Evolutionary conservation across 768 basidiomycete species (phyloP), one percentile per base, ranked within the genome.

Genomic region (Mycena capillaripes): DNA sequence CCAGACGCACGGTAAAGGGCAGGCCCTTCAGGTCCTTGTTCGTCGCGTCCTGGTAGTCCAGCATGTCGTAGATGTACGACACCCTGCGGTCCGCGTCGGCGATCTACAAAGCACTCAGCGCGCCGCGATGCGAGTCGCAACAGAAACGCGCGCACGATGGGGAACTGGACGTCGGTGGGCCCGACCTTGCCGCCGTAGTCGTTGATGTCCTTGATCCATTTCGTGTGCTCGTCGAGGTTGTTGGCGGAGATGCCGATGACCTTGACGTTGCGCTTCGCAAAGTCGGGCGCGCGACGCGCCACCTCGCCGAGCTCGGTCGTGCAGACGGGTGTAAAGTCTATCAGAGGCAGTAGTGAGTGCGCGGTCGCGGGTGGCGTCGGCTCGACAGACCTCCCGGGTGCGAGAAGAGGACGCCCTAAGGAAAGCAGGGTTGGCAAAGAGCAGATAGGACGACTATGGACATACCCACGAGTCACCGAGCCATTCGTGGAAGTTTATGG

Each of bases 271-370:
- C 98, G 93, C 79, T 92, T 91, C 59, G 84, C 87, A 81, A 98
- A 99, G 82, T 98, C 97, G 19, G 86, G 85, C 16, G 90, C 88
- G 70, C 95, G 94, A 74, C 95, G 92, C 59, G 98, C 93, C 52
- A 98, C 97, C 81, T 98, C 97, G 60, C 95, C 97, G 42, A 99
- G 93, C 86, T 99, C 98, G 65, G 98, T 99, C 57, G 98, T 97
- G 89, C 95, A 97, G 62, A 97, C 93, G 58, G 94, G 94, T n/a
- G 94, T 95, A 80, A 96, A 96, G 79, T 96, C 93, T 75, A 25
- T 19, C 17, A 1, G 19, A 46, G 23, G 56, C 29, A 34, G 9
- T 6, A 38, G 38, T n/a, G 42, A 38, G 36, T n/a, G 34, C 29
- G 34, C 29, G 44, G n/a, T n/a, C 59, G 29, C n/a, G 25, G 12